Evolutionary conservation across 1,139 yeast species (phyloP), one percentile per base, ranked within the genome.

Genomic region (Pichia norvegensis): DNA sequence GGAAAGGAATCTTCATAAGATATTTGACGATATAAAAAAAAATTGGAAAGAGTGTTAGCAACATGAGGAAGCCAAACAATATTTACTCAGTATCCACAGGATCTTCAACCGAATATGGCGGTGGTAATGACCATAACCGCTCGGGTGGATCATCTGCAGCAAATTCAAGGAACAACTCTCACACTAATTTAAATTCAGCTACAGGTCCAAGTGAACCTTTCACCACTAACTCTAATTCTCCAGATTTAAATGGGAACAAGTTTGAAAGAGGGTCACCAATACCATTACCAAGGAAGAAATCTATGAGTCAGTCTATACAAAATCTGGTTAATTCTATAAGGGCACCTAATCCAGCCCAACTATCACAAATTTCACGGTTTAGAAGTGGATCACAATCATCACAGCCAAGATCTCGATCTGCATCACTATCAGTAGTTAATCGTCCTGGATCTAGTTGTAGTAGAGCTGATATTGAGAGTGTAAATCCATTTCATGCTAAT

Each of bases 281-380:
- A 16, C 36, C 36, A n/a, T 19, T 56, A 7, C 52, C 57, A 23
- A 48, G 59, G 41, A 58, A 56, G 43, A 52, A 53, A 1, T 56
- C 60, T 20, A 57, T 58, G 20, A 52, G 59, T 7, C 57, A 55
- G 42, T 52, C 57, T 11, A 44, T 58, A 13, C 46, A 55, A 4
- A 55, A 37, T 31, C 47, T 58, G 20, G 58, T 58, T 16, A 54
- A 54, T 38, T 52, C 59, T 6, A 59, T 58, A 14, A 53, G 62
- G 40, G 45, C 37, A 48, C 55, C 54, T 7, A 46, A 47, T 37
- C 27, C 45, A 17, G 36, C 38, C 14, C 36, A 45, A 29, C 21
- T 36, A 6, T 35, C 46, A 20, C 25, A 40, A 25, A 31, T 25
- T n/a, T 29, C 42, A 36, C 14, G 37, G 17, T 46, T 21, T 29